Base-by-base conservation (phyloP, 2,329 filamentous ascomycete species). In the Hypoxylon sp. region DNA sequence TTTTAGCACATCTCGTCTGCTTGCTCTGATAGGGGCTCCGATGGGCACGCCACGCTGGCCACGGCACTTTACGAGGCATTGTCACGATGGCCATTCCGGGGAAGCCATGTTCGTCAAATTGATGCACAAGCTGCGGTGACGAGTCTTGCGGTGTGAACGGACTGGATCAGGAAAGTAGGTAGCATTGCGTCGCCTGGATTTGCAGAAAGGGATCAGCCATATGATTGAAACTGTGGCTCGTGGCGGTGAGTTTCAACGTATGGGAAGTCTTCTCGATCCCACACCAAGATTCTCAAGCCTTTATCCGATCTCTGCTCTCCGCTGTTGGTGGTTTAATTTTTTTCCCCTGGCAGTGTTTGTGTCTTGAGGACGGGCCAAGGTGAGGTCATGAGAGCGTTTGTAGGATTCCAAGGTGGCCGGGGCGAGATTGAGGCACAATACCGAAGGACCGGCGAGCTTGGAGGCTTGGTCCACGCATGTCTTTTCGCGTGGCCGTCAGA, bases 201-300 rank as follows among this genome's bases (percentile, higher is more conserved):
- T 40, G 23, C 37, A 18, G 35, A 40, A 47, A 47, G 52, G 40
- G 61, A 66, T 59, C 53, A 58, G 37, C 57, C 50, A 49, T 55
- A 54, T 55, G 52, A 66, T 53, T 47, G 46, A 55, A 58, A 58
- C 53, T 51, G 63, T 60, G 55, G 51, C 47, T 54, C 50, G 41
- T 60, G 47, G 68, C 68, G 68, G 68, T 70, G 67, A 70, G 67
- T 69, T 66, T 69, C 65, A 65, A 60, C 48, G 48, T 47, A 23
- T 38, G 46, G 15, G 24, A 29, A 38, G 40, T 47, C 35, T 41
- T 50, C 33, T 43, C 37, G n/a, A 50, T 60, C 43, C 53, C 54
- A 45, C 53, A 27, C 55, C n/a, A n/a, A n/a, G n/a, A n/a, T 52
- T 53, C 48, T 17, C 18, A 24, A 37, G 55, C 49, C 31, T 48